A percentile compares a stretch with the other conserved stretches of the same genome.
phyloP scores from a whole-genome alignment of 1,284 basidiomycete genomes.

The Violaceomyces palustris region DNA sequence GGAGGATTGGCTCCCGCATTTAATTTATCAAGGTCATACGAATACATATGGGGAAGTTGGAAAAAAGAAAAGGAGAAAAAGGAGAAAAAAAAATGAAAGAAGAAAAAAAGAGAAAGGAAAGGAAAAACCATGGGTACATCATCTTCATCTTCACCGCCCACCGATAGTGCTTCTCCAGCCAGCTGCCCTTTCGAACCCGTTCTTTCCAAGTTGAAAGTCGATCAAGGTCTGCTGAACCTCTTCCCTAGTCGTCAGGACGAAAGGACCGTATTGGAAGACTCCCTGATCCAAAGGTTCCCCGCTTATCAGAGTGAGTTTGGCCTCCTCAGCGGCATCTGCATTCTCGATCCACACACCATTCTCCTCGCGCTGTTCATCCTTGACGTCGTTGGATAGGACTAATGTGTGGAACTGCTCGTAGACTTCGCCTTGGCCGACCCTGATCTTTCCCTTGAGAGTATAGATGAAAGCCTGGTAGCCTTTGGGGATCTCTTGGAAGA shows the following conservation, averaged over 20 bases:
- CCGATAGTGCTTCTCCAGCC: constrained; percentile 77
- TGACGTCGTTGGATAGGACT: constrained; percentile 55
- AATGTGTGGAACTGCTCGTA: constrained; percentile 70
- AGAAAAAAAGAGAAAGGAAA: no score
- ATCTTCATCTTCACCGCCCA: constrained; percentile 1
- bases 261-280: constrained; percentile 74
- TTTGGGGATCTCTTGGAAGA: constrained; percentile 77
- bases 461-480: constrained; percentile 54
- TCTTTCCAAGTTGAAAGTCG: constrained; percentile 73
- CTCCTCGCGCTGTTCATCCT: constrained; percentile 55
- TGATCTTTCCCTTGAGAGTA: constrained; percentile 57
- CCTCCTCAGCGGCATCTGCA: constrained; percentile 7
- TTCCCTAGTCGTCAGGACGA: constrained; percentile 71
- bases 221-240: constrained; percentile 77
- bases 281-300: constrained; percentile 84
- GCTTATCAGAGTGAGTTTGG: constrained; percentile 58
- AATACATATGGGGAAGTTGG: no score
- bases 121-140: no score
- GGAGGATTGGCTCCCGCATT: no score
- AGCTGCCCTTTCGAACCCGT: constrained; percentile 86
- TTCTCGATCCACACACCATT: constrained; percentile 64
- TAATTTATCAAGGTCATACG: no score
- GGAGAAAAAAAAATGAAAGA: no score
- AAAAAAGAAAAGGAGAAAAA: no score
- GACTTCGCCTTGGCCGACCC: constrained; percentile 54